These are phyloP conservation scores for Mucor ambiguus DNA, from an alignment of 371 early-diverging fungal genomes.

Conservation along the genomic window DNA sequence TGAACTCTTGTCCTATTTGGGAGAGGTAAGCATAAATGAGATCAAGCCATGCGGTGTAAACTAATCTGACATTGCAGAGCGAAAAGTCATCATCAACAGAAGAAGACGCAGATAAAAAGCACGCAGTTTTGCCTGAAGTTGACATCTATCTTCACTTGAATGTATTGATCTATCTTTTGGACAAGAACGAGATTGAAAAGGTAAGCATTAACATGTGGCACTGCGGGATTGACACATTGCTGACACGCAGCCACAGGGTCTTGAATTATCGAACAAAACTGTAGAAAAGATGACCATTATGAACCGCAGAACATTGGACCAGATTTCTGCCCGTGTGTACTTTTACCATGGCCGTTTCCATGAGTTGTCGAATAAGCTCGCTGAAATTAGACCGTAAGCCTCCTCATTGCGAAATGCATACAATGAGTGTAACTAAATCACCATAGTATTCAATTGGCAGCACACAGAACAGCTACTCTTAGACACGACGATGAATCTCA, in stretches of 20 bases:
- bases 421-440: no score
- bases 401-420: background rate
- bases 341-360: constrained; percentile 92
- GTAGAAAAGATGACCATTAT: constrained; percentile 62
- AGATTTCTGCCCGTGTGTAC: constrained; percentile 85
- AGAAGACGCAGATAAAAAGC: constrained; percentile 36
- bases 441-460: constrained; percentile 71
- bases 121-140: constrained; percentile 79
- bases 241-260: constrained; percentile 53
- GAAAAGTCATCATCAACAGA: constrained; percentile 27
- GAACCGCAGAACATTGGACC: constrained; percentile 92
- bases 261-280: constrained; percentile 64
- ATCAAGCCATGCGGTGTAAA: background rate
- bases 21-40: constrained; percentile 31
- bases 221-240: background rate
- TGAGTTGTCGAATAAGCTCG: constrained; percentile 71
- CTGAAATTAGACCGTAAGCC: constrained; percentile 77
- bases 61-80: constrained; percentile 5
- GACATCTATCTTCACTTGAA: constrained; percentile 84
- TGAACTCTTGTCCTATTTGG: constrained; percentile 40
- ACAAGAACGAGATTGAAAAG: constrained; percentile 72
- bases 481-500: constrained; percentile 85
- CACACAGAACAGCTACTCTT: constrained; percentile 89
- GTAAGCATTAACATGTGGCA: constrained; percentile 32
- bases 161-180: constrained; percentile 81